phyloP scores from a whole-genome alignment of 805 yeast species.

The Teunomyces cretensis region DNA sequence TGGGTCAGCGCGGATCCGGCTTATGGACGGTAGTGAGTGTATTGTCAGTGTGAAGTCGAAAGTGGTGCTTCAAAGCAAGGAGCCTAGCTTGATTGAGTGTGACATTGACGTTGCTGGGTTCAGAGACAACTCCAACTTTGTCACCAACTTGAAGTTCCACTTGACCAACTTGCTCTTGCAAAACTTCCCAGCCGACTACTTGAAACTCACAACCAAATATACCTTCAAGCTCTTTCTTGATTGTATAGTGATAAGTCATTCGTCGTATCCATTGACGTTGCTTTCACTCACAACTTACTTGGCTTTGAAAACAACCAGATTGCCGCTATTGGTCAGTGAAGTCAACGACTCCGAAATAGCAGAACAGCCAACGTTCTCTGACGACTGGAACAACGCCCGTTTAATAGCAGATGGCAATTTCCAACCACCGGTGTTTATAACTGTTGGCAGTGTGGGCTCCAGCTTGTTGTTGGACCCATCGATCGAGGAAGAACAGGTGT shows the following conservation, averaged over 20 bases:
- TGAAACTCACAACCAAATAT: slow-evolving; percentile 70
- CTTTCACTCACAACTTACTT: slow-evolving; percentile 77
- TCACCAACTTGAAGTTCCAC: slow-evolving; percentile 60
- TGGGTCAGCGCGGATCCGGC: slow-evolving; percentile 86
- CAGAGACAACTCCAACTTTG: slow-evolving; percentile 75
- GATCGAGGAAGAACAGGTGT: slow-evolving; percentile 80
- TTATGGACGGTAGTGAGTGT: slow-evolving; percentile 91
- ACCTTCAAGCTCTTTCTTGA: slow-evolving; percentile 78
- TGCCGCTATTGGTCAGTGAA: slow-evolving; percentile 71
- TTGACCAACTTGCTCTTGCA: slow-evolving; percentile 53
- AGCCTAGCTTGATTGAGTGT: slow-evolving; percentile 59
- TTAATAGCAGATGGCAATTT: slow-evolving; percentile 44
- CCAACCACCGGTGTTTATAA: slow-evolving; percentile 74
- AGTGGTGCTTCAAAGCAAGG: slow-evolving; percentile 51
- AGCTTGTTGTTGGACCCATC: slow-evolving; percentile 82
- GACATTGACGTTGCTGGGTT: slow-evolving; percentile 80
- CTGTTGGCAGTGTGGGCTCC: slow-evolving; percentile 71
- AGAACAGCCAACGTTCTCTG: slow-evolving; percentile 88
- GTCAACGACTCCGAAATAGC: slow-evolving; percentile 69
- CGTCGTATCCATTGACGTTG: slow-evolving; percentile 78
- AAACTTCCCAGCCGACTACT: slow-evolving; percentile 51
- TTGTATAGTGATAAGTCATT: slow-evolving; percentile 71
- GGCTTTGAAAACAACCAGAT: slow-evolving; percentile 73
- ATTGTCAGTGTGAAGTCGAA: slow-evolving; percentile 87
- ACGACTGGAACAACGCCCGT: slow-evolving; percentile 71